A percentile compares a stretch with the other conserved stretches of the same genome.
Evolutionary conservation across 2,329 filamentous ascomycete genomes (phyloP).

Genomic region (Penicillium sp.): DNA sequence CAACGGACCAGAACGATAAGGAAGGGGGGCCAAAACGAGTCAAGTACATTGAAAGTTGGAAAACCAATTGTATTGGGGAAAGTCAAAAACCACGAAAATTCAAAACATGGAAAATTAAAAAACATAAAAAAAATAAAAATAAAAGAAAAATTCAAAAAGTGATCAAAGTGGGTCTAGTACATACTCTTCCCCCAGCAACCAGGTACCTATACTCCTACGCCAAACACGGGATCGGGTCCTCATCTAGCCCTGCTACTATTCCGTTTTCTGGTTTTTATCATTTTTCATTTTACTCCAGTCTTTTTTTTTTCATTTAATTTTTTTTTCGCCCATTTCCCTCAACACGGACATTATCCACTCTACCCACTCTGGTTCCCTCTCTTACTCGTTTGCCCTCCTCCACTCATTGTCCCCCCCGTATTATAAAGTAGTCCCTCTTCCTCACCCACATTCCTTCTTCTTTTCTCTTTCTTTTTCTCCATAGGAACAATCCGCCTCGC

Average conservation of each 20-base stretch:
- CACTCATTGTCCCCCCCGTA: conserved; percentile 17
- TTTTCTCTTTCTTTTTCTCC: conserved; percentile 19
- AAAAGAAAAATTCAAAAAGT: conserved; percentile 4
- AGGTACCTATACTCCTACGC: conserved; percentile 12
- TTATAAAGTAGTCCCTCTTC: conserved; percentile 40
- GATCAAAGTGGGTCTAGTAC: conserved; percentile 11
- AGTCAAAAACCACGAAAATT: neutral
- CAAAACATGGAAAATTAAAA: neutral
- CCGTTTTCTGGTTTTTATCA: conserved; percentile 6
- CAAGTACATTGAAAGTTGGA: neutral
- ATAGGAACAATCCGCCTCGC: conserved; percentile 43
- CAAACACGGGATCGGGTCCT: conserved; percentile 14
- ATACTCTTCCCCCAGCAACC: conserved; percentile 19
- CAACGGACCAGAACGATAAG: neutral
- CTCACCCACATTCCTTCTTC: conserved; percentile 22
- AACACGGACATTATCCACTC: conserved; percentile 24
- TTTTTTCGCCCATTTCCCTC: conserved; percentile 17
- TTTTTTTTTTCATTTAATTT: conserved; percentile 6
- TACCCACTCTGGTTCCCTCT: conserved; percentile 21
- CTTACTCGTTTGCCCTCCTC: conserved; percentile 13
- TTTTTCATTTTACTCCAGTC: conserved; percentile 7
- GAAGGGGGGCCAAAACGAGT: neutral
- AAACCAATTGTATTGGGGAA: neutral
- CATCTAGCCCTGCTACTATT: neutral
- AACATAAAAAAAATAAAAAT: neutral